phyloP scores from a whole-genome alignment of 129 eudicot species.

The Helianthus tuberosus region DNA sequence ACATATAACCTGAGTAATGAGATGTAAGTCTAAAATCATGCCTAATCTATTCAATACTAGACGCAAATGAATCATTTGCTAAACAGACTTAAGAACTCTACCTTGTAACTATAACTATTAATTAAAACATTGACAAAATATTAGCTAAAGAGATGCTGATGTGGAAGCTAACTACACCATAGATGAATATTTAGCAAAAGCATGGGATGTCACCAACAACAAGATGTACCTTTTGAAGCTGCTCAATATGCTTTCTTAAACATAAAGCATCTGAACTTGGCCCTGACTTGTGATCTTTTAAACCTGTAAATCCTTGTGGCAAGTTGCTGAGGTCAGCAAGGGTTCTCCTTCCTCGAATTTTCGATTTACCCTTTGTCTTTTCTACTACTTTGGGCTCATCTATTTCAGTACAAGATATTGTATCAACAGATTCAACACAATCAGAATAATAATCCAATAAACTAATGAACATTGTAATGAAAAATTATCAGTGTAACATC shows the following conservation, averaged over 20 bases:
- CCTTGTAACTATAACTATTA: not conserved
- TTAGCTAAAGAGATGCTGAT: not conserved
- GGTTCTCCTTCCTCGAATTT: constrained; percentile 38
- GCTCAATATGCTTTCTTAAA: constrained; percentile 36
- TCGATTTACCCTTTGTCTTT: constrained; percentile 20
- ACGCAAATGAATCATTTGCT: not conserved
- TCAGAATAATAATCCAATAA: not conserved
- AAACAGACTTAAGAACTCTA: not conserved
- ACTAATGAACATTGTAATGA: not conserved
- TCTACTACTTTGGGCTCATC: constrained; percentile 29
- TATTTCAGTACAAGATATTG: constrained; percentile 11
- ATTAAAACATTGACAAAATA: too few species aligned
- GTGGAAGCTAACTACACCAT: not conserved
- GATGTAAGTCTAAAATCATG: not conserved
- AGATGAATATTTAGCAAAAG: not conserved
- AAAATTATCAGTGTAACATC: not conserved
- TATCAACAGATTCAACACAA: not conserved
- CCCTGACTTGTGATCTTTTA: constrained; percentile 29
- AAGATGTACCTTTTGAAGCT: constrained; percentile 49
- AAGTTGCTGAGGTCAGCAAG: constrained; percentile 58
- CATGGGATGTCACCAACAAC: not conserved
- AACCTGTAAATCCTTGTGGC: constrained; percentile 27
- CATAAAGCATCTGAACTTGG: constrained; percentile 24
- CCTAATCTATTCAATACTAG: not conserved
- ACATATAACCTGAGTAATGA: not conserved